phyloP scores from a whole-genome alignment of 352 stramenopile species.

The Pythium monospermum region DNA sequence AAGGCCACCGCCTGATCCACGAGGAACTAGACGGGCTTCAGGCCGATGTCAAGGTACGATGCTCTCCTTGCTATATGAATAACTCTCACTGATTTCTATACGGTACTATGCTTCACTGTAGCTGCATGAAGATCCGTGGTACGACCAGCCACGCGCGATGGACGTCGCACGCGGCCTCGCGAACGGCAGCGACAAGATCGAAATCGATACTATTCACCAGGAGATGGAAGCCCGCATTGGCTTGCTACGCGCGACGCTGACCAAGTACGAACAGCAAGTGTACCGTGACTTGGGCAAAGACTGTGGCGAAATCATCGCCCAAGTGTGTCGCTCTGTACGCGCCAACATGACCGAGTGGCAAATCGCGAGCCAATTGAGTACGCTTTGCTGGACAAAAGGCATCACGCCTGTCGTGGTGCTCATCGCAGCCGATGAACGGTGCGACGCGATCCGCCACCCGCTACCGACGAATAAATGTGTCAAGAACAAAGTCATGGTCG shows the following conservation, averaged over 20 bases:
- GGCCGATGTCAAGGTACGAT: constrained; percentile 22
- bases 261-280: constrained; percentile 44
- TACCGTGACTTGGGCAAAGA: constrained; percentile 52
- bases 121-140: constrained; percentile 52
- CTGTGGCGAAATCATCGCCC: constrained; percentile 57
- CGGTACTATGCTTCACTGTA: neutral
- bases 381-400: constrained; percentile 28
- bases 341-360: constrained; percentile 54
- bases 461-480: constrained; percentile 63
- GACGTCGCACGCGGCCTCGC: constrained; percentile 28
- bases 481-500: constrained; percentile 72
- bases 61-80: neutral
- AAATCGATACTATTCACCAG: constrained; percentile 26
- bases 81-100: neutral
- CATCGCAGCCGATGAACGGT: constrained; percentile 58
- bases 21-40: constrained; percentile 61
- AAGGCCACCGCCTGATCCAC: constrained; percentile 64
- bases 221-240: constrained; percentile 28
- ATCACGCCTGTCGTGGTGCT: constrained; percentile 62
- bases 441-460: constrained; percentile 61
- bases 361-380: constrained; percentile 37
- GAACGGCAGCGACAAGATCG: constrained; percentile 29
- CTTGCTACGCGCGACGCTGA: constrained; percentile 40
- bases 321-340: constrained; percentile 36
- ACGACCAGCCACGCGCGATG: constrained; percentile 29